These are phyloP conservation scores for Ceratocystis huliohia DNA, from an alignment of 2,329 filamentous ascomycete genomes.

Conservation along the genomic window DNA sequence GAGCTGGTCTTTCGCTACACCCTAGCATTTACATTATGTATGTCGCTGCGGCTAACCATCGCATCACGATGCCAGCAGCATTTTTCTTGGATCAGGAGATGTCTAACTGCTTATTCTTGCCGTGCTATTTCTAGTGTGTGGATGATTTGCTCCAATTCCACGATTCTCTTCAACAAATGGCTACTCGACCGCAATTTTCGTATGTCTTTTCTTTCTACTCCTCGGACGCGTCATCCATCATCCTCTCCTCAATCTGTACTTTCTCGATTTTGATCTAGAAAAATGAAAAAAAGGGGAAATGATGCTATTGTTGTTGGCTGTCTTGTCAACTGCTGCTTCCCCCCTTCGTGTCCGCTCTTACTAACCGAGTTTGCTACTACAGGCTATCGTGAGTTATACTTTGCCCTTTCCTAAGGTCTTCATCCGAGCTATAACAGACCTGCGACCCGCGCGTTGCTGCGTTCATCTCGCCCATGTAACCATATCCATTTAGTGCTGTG, in stretches of 20 bases:
- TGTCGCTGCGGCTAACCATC: conserved; percentile 20
- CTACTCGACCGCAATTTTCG: conserved; percentile 55
- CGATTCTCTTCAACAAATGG: conserved; percentile 90
- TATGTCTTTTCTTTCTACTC: conserved; percentile 27
- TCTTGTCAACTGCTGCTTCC: background rate
- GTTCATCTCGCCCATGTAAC: too few relatives aligned
- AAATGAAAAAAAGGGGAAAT: background rate
- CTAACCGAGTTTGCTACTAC: background rate
- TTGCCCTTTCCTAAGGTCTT: background rate
- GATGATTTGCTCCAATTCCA: conserved; percentile 74
- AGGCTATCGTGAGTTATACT: conserved; percentile 4
- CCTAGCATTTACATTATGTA: conserved; percentile 29
- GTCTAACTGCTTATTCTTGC: background rate
- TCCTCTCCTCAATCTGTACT: background rate
- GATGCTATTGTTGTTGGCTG: background rate
- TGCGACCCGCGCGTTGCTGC: background rate
- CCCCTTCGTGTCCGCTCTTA: background rate
- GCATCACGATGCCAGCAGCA: background rate
- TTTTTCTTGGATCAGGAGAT: background rate
- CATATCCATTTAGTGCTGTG: background rate
- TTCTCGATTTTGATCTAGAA: background rate
- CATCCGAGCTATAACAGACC: background rate
- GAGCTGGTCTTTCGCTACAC: conserved; percentile 22
- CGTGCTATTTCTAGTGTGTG: conserved; percentile 40
- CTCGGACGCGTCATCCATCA: background rate